Evolutionary conservation across 208 protist species (phyloP).

Genomic region (Porcisia hertigi): DNA sequence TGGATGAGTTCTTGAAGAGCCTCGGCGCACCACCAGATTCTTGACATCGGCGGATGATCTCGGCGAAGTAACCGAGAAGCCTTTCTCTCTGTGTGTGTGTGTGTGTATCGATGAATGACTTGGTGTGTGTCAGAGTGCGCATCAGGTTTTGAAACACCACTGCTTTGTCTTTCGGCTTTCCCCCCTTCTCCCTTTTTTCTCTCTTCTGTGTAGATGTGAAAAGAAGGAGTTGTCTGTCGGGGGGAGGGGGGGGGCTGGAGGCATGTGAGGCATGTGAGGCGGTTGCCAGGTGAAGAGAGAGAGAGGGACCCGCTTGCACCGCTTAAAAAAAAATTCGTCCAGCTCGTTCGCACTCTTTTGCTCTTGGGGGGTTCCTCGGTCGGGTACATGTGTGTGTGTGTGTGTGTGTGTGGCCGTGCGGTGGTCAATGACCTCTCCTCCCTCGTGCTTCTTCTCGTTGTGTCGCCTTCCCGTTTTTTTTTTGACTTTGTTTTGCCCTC

Average conservation of each 20-base stretch:
- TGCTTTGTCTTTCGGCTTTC: neutral
- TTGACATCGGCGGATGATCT: neutral
- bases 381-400: no score
- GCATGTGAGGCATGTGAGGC: no score
- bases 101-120: no score
- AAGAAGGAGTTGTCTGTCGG: no score
- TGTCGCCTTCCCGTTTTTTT: neutral
- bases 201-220: neutral
- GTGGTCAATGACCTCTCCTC: neutral
- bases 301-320: no score
- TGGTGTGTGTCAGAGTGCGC: neutral
- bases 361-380: no score
- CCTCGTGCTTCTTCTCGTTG: neutral
- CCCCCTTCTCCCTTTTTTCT: neutral
- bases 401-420: no score
- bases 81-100: neutral
- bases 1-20: slow-evolving; percentile 43
- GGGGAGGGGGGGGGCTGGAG: no score
- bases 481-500: slow-evolving; percentile 13
- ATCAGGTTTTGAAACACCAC: neutral
- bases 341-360: no score
- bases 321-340: no score
- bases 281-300: no score
- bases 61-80: neutral
- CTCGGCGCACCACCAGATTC: slow-evolving; percentile 32